Evolutionary conservation across 1,139 yeast species (phyloP).

Genomic region (Saccharomyces hybrid): DNA sequence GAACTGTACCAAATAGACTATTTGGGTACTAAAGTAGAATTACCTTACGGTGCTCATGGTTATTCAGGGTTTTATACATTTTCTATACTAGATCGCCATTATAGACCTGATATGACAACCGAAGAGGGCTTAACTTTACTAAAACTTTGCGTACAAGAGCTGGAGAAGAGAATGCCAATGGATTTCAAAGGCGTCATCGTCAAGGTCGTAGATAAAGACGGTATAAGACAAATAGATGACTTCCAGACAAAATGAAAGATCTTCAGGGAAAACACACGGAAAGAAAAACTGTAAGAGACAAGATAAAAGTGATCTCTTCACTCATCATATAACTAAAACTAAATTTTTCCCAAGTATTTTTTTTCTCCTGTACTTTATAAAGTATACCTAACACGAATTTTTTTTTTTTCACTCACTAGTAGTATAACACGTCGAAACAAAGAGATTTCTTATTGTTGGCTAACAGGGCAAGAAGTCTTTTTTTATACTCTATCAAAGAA

Average conservation of each 20-base stretch:
- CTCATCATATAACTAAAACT: neutral
- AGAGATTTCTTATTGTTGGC: neutral
- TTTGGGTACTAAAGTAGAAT: slow-evolving; percentile 80
- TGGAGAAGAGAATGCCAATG: slow-evolving; percentile 83
- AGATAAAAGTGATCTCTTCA: neutral
- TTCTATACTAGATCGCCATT: slow-evolving; percentile 86
- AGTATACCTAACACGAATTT: no score
- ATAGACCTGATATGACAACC: slow-evolving; percentile 63
- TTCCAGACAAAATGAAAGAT: neutral
- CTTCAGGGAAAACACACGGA: neutral
- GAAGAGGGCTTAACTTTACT: slow-evolving; percentile 77
- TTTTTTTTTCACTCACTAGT: neutral
- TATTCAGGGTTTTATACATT: slow-evolving; percentile 92
- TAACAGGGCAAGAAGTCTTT: neutral
- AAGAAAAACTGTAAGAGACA: neutral
- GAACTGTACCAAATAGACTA: slow-evolving; percentile 86
- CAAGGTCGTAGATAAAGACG: slow-evolving; percentile 70
- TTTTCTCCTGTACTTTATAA: neutral
- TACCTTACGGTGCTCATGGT: slow-evolving; percentile 96
- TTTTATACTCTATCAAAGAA: neutral
- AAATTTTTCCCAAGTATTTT: neutral
- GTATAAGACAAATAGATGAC: slow-evolving; percentile 47
- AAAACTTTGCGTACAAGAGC: slow-evolving; percentile 66
- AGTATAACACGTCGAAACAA: neutral
- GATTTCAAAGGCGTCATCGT: slow-evolving; percentile 87